phyloP scores from a whole-genome alignment of 495 filamentous ascomycete genomes.

The Melanomma pulvis-pyrius region DNA sequence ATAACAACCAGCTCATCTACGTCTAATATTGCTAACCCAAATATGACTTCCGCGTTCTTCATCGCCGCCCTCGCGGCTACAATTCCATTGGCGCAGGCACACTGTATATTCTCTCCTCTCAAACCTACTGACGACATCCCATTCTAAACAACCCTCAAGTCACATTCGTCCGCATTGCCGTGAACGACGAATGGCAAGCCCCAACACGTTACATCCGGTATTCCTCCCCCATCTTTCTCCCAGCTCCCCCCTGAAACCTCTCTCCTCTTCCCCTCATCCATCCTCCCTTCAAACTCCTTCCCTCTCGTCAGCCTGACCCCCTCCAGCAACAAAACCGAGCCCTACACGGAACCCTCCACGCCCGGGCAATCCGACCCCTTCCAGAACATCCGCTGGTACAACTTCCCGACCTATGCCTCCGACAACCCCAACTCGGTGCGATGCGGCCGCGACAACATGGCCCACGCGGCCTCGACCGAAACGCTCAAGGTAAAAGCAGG shows the following conservation, averaged over 20 bases:
- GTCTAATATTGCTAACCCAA: not conserved
- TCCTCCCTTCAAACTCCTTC: not conserved
- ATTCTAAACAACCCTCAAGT: not conserved
- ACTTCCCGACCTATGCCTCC: slow-evolving; percentile 20
- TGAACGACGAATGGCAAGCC: slow-evolving; percentile 9
- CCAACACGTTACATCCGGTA: slow-evolving; percentile 27
- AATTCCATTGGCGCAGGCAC: not conserved
- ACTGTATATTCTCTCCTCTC: slow-evolving; percentile 1
- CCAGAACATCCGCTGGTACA: slow-evolving; percentile 11
- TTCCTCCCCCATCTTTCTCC: not conserved
- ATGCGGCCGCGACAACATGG: slow-evolving; percentile 30
- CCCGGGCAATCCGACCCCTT: not conserved
- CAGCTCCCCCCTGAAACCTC: not conserved
- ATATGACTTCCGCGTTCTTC: not conserved
- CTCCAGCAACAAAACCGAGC: slow-evolving; percentile 25
- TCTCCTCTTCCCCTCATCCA: not conserved
- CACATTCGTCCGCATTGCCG: slow-evolving; percentile 19
- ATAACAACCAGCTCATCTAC: not conserved
- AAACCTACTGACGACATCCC: not conserved
- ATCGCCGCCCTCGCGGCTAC: slow-evolving; percentile 13
- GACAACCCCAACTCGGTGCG: slow-evolving; percentile 23
- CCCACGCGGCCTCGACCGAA: slow-evolving; percentile 19
- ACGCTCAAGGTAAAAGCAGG: slow-evolving; percentile 17
- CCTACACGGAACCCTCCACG: slow-evolving; percentile 6
- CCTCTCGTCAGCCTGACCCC: too few relatives aligned